Percentiles rank a stretch among this genome's conserved stretches.
These are phyloP conservation scores for Carex kokanica DNA, from an alignment of 176 grass and related monocot genomes.

Conservation along the genomic window DNA sequence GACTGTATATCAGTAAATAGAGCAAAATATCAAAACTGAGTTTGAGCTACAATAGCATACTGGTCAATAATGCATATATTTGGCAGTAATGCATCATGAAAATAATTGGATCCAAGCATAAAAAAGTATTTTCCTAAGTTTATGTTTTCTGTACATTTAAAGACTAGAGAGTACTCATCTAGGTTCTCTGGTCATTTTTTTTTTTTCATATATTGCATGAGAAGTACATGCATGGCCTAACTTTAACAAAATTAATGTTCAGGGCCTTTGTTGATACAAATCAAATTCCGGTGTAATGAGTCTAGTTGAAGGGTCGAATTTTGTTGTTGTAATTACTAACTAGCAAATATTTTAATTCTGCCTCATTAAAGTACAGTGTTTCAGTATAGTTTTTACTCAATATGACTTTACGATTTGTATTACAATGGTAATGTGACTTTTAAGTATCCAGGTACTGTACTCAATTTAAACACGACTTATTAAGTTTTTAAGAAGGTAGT, in stretches of 20 bases:
- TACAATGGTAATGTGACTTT: background rate
- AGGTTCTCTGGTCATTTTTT: background rate
- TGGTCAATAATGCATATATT: background rate
- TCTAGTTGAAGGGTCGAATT: background rate
- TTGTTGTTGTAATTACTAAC: background rate
- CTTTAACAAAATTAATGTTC: background rate
- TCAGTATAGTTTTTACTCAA: background rate
- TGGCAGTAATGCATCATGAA: background rate
- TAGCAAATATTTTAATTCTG: background rate
- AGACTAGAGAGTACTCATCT: background rate
- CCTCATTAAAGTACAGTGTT: background rate
- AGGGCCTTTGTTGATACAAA: background rate
- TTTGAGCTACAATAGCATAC: background rate
- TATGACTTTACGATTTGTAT: background rate
- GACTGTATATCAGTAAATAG: background rate
- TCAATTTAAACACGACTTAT: background rate
- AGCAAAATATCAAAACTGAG: background rate
- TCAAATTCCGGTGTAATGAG: background rate
- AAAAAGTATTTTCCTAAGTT: background rate
- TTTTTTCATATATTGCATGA: background rate
- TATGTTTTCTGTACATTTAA: background rate
- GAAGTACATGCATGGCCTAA: background rate
- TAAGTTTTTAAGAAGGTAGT: background rate
- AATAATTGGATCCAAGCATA: background rate
- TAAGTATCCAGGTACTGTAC: background rate